phyloP scores from a whole-genome alignment of 2,329 filamentous ascomycete genomes.

The Fusarium nurragi region DNA sequence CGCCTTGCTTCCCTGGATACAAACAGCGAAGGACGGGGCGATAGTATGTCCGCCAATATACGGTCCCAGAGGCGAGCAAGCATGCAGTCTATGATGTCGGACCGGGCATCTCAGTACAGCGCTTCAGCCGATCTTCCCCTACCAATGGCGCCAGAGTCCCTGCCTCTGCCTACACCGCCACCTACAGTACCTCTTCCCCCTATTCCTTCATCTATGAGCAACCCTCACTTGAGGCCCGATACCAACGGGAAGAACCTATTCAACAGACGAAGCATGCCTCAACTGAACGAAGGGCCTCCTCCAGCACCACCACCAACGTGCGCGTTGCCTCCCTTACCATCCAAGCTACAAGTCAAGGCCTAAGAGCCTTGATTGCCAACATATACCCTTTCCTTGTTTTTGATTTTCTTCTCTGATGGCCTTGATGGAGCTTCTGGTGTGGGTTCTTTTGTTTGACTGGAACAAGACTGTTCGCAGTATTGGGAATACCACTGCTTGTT shows the following conservation, averaged over 20 bases:
- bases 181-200: conserved; percentile 47
- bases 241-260: conserved; percentile 38
- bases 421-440: conserved; percentile 26
- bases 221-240: conserved; percentile 35
- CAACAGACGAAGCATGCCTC: conserved; percentile 61
- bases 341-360: conserved; percentile 35
- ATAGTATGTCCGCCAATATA: conserved; percentile 30
- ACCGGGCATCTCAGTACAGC: conserved; percentile 38
- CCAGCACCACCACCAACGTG: conserved; percentile 64
- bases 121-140: conserved; percentile 38
- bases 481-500: conserved; percentile 23
- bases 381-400: conserved; percentile 22
- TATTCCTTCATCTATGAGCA: conserved; percentile 43
- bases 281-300: conserved; percentile 61
- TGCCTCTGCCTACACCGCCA: conserved; percentile 44
- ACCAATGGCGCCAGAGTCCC: conserved; percentile 37
- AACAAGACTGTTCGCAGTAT: conserved; percentile 20
- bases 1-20: conserved; percentile 49
- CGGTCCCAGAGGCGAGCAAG: conserved; percentile 45
- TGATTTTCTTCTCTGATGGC: conserved; percentile 24
- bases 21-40: conserved; percentile 39
- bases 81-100: conserved; percentile 43
- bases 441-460: conserved; percentile 23
- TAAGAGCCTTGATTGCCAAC: conserved; percentile 11
- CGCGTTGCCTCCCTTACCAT: conserved; percentile 64